Conservation (phyloP, 2,329 filamentous ascomycete species). For the Scleromitrula shiraiana region DNA sequence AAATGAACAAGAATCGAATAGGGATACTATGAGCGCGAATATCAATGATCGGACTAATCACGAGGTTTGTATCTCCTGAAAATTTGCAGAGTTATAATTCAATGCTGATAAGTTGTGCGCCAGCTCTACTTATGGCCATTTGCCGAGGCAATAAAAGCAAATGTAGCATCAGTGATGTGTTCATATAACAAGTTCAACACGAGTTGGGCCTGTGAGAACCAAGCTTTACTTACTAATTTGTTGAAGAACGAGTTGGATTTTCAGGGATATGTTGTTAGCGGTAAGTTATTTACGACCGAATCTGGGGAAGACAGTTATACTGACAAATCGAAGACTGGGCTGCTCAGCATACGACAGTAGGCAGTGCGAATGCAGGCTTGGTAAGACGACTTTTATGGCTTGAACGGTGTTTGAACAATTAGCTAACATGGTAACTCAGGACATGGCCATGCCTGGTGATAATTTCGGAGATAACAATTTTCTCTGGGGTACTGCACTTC, state of each 20-base stretch:
- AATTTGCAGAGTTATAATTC: conserved; percentile 16
- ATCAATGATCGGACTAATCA: conserved; percentile 59
- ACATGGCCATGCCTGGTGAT: conserved; percentile 76
- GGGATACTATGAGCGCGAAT: conserved; percentile 46
- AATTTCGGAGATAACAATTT: conserved; percentile 43
- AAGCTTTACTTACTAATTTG: conserved; percentile 49
- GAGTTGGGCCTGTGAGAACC: conserved; percentile 60
- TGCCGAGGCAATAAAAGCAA: conserved; percentile 57
- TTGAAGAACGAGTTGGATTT: conserved; percentile 71
- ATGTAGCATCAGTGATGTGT: conserved; percentile 62
- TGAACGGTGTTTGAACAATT: too few species aligned
- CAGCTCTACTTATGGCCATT: conserved; percentile 42
- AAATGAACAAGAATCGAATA: conserved; percentile 61
- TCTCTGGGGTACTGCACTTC: conserved; percentile 48
- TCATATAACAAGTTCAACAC: conserved; percentile 66
- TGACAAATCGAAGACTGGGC: conserved; percentile 52
- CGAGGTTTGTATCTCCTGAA: conserved; percentile 51
- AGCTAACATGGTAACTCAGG: too few species aligned
- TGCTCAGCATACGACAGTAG: conserved; percentile 65
- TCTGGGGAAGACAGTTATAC: background rate
- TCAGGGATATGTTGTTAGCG: conserved; percentile 56
- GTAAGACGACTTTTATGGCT: too few species aligned
- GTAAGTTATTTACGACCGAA: conserved; percentile 20
- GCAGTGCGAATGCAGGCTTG: conserved; percentile 57
- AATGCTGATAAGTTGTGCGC: background rate